These are phyloP conservation scores for Westerdykella sp. DNA, from an alignment of 2,329 filamentous ascomycete species.

Conservation along the genomic window DNA sequence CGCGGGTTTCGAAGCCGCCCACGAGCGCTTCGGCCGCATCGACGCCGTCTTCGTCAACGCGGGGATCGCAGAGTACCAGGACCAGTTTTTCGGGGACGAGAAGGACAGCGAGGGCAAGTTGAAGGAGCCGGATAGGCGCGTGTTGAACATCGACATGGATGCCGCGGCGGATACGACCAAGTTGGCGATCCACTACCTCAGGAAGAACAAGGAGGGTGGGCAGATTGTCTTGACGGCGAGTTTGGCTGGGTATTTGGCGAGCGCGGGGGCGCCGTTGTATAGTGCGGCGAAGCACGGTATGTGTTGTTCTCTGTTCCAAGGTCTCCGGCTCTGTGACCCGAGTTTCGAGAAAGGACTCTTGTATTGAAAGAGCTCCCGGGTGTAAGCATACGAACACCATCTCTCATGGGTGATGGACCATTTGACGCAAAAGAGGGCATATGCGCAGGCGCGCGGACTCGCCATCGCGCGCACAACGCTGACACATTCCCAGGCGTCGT, in stretches of 20 bases:
- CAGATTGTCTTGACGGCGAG: constrained; percentile 45
- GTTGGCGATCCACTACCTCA: constrained; percentile 44
- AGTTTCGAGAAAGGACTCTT: background rate
- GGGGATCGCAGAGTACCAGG: constrained; percentile 43
- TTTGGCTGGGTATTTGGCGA: constrained; percentile 46
- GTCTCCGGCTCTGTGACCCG: background rate
- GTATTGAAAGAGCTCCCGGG: too few relatives aligned
- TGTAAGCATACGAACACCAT: too few relatives aligned
- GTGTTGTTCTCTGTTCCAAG: constrained; percentile 3
- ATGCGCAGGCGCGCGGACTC: constrained; percentile 1
- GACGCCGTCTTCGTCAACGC: constrained; percentile 47
- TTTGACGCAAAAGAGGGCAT: background rate
- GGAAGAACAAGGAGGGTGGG: constrained; percentile 39
- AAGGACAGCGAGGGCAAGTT: constrained; percentile 38
- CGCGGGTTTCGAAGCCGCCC: constrained; percentile 39
- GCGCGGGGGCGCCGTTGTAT: constrained; percentile 44
- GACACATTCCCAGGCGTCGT: constrained; percentile 34
- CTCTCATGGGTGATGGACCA: too few relatives aligned
- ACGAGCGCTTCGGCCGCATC: constrained; percentile 40
- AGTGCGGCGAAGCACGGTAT: constrained; percentile 46
- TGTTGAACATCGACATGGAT: constrained; percentile 43
- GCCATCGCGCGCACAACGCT: background rate
- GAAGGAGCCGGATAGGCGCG: constrained; percentile 42
- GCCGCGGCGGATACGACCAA: constrained; percentile 45
- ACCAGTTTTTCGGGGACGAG: constrained; percentile 47